A percentile compares a stretch with the other conserved stretches of the same genome.
Conservation (phyloP, 495 filamentous ascomycete species). For the Podospora fimiseda region DNA sequence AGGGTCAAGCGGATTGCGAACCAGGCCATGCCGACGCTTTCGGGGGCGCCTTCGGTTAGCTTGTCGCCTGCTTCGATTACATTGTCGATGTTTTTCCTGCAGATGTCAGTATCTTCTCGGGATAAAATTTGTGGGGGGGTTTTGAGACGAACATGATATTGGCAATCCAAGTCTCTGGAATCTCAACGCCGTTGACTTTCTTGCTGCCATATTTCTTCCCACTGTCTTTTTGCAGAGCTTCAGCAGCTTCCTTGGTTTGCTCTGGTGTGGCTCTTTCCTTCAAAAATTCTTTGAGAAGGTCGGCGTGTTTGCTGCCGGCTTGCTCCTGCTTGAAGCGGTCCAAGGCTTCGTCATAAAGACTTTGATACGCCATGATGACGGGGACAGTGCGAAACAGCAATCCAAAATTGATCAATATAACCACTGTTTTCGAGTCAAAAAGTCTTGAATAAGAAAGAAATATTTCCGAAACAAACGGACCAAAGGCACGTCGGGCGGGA, state of each 20-base stretch:
- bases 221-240: conserved; percentile 12
- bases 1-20: conserved; percentile 24
- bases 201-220: conserved; percentile 19
- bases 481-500: too few species aligned
- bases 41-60: conserved; percentile 18
- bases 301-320: conserved; percentile 11
- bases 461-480: too few species aligned
- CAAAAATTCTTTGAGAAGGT: conserved; percentile 18
- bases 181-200: conserved; percentile 18
- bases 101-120: too few species aligned
- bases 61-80: conserved; percentile 22
- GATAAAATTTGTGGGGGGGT: too few species aligned
- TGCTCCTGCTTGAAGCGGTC: conserved; percentile 14
- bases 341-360: conserved; percentile 19
- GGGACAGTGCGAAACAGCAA: not conserved
- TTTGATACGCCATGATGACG: not conserved
- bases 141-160: too few species aligned
- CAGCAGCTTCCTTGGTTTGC: conserved; percentile 18
- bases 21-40: conserved; percentile 26
- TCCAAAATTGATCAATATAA: too few species aligned
- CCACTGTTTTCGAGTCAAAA: too few species aligned
- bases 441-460: too few species aligned
- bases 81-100: conserved; percentile 22
- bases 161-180: conserved; percentile 21
- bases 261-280: conserved; percentile 10